Percentiles rank a stretch among this genome's conserved stretches.
These are phyloP conservation scores for Candida nonsorbophila DNA, from an alignment of 805 yeast genomes.

Conservation along the genomic window DNA sequence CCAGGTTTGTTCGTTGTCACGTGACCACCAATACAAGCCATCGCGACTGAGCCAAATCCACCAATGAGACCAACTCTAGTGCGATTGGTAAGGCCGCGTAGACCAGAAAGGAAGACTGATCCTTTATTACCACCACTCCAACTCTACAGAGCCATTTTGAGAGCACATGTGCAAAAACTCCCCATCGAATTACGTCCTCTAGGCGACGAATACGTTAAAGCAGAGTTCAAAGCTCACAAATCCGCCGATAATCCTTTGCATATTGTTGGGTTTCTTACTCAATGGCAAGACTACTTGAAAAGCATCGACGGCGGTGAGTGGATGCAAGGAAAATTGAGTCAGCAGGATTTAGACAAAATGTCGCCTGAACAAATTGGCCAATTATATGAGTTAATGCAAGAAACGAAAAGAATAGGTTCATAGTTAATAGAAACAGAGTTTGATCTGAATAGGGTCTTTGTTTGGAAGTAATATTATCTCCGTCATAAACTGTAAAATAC, in stretches of 20 bases:
- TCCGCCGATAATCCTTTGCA: constrained; percentile 83
- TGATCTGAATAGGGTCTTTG: no score
- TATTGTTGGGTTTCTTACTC: constrained; percentile 86
- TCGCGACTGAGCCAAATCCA: no score
- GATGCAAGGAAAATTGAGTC: constrained; percentile 46
- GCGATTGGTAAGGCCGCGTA: constrained; percentile 32
- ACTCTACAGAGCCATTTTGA: constrained; percentile 71
- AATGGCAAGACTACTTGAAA: constrained; percentile 85
- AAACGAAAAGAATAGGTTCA: constrained; percentile 40
- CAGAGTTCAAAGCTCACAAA: constrained; percentile 84
- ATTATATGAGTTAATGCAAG: constrained; percentile 71
- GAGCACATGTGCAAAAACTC: constrained; percentile 68
- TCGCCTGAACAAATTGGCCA: constrained; percentile 88
- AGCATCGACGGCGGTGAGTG: constrained; percentile 46
- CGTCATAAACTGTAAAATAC: no score
- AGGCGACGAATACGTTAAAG: constrained; percentile 86
- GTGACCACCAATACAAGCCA: no score
- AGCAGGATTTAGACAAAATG: constrained; percentile 70
- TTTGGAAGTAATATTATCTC: no score
- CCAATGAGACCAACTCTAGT: constrained; percentile 34
- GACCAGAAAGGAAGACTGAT: constrained; percentile 32
- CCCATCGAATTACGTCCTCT: constrained; percentile 65
- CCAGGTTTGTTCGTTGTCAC: no score
- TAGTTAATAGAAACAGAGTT: background rate
- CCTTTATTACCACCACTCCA: constrained; percentile 76